Base-by-base conservation (phyloP, 148 eudicot genomes). In the Cornus suecica region DNA sequence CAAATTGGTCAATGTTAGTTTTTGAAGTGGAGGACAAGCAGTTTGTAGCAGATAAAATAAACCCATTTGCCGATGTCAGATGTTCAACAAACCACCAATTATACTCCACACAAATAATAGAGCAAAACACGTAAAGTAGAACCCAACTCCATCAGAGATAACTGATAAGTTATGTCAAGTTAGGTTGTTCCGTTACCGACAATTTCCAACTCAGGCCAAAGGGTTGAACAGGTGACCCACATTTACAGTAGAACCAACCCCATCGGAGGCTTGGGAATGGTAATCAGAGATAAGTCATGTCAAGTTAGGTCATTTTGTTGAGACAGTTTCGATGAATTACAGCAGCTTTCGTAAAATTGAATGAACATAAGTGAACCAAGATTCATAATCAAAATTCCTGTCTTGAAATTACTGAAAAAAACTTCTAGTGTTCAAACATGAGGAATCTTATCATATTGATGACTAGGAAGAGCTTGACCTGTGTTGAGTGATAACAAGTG, bases 401-500 rank as follows among this genome's bases (percentile, higher is more conserved):
- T 37, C 42, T 37, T 3, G 42, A 37, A 37, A 37, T 37, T 37
- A 6, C 7, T 10, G 9, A 37, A 6, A 37, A 37, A 37, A 37
- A 3, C 4, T 37, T 37, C 42, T 16, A 16, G 62, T 58, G 5
- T 18, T 58, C 4, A 58, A n/a, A 22, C 62, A 58, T 7, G 24
- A 5, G 20, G 22, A 58, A 58, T 58, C 24, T 58, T 58, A 58
- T 58, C 62, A 58, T 22, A 20, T 58, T 20, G 62, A 18, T 58
- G 28, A 56, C 24, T 42, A 10, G 29, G 69, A 66, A 70, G 80
- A 42, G 66, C 68, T 78, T n/a, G 72, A 96, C 99, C 99, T 96
- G 99, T 1, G 92, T 88, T 76, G 92, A 85, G 79, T 96, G 99
- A 77, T 96, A 96, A 64, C 93, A 92, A 52, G 86, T 85, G 86